phyloP scores from a whole-genome alignment of 2,329 filamentous ascomycete genomes.

The Pseudopyrenochaeta lycopersici region DNA sequence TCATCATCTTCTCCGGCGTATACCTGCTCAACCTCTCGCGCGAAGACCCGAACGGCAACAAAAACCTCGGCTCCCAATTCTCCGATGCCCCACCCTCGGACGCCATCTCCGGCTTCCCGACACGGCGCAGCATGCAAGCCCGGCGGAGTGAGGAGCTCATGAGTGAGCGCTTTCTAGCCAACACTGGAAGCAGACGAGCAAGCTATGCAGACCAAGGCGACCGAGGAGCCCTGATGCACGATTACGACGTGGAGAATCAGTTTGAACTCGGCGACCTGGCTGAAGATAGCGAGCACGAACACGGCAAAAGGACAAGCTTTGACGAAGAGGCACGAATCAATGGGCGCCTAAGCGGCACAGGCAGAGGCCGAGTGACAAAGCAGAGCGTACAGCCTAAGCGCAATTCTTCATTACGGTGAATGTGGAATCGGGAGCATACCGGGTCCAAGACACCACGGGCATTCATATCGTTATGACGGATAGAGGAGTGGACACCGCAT shows the following conservation, averaged over 20 bases:
- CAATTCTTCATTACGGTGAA: conserved; percentile 27
- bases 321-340: conserved; percentile 21
- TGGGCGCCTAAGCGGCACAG: conserved; percentile 33
- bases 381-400: conserved; percentile 37
- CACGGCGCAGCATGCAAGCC: conserved; percentile 91
- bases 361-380: conserved; percentile 40
- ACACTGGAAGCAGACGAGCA: conserved; percentile 13
- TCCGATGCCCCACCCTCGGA: conserved; percentile 89
- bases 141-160: conserved; percentile 65
- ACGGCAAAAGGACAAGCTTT: conserved; percentile 23
- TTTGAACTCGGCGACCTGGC: conserved; percentile 83
- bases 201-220: conserved; percentile 59
- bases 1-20: conserved; percentile 93
- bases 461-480: background rate
- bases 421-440: conserved; percentile 4
- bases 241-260: conserved; percentile 80
- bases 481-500: conserved; percentile 6
- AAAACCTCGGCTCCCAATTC: conserved; percentile 61
- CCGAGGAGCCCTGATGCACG: conserved; percentile 83
- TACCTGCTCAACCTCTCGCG: conserved; percentile 97
- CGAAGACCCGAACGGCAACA: conserved; percentile 82
- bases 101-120: conserved; percentile 87
- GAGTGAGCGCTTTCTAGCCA: conserved; percentile 59
- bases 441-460: background rate
- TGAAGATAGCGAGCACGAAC: conserved; percentile 67